phyloP scores from a whole-genome alignment of 2,329 filamentous ascomycete genomes.

The Curvularia hawaiiensis region DNA sequence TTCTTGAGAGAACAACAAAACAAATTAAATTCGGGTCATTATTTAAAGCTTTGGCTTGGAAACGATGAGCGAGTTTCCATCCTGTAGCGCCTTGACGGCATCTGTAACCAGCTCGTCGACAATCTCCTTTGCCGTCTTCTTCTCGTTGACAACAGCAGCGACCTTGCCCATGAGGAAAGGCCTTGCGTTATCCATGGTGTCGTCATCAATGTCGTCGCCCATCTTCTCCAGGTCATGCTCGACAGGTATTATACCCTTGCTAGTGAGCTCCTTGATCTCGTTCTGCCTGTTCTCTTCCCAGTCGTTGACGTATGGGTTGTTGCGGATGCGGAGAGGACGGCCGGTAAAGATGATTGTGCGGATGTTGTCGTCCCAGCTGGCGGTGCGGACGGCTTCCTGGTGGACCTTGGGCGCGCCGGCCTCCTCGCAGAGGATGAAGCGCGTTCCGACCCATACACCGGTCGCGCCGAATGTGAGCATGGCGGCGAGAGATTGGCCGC shows the following conservation, averaged over 20 bases:
- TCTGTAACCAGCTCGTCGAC: slow-evolving; percentile 92
- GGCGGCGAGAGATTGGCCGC: slow-evolving; percentile 87
- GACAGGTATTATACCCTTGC: slow-evolving; percentile 89
- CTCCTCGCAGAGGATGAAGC: slow-evolving; percentile 93
- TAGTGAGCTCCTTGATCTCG: slow-evolving; percentile 91
- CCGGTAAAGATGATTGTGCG: slow-evolving; percentile 99
- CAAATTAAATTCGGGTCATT: background rate
- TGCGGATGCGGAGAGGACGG: slow-evolving; percentile 89
- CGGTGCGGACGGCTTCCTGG: slow-evolving; percentile 92
- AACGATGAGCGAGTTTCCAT: slow-evolving; percentile 66
- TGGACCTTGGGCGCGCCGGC: slow-evolving; percentile 91
- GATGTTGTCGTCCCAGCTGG: slow-evolving; percentile 93
- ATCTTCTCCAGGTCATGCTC: slow-evolving; percentile 92
- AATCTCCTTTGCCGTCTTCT: slow-evolving; percentile 87
- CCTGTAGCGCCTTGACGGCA: slow-evolving; percentile 72
- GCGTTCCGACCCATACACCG: slow-evolving; percentile 95
- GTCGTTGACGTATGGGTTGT: slow-evolving; percentile 90
- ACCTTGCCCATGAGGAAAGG: slow-evolving; percentile 98
- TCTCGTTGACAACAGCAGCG: slow-evolving; percentile 90
- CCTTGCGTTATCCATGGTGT: slow-evolving; percentile 87
- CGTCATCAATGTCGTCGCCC: slow-evolving; percentile 69
- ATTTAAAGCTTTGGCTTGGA: slow-evolving; percentile 45
- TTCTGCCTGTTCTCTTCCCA: slow-evolving; percentile 91
- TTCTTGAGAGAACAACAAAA: background rate
- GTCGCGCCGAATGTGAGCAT: slow-evolving; percentile 90